Evolutionary conservation across 2,329 filamentous ascomycete genomes (phyloP), one percentile per base, ranked within the genome.

Genomic region (Microascus cirrosus): DNA sequence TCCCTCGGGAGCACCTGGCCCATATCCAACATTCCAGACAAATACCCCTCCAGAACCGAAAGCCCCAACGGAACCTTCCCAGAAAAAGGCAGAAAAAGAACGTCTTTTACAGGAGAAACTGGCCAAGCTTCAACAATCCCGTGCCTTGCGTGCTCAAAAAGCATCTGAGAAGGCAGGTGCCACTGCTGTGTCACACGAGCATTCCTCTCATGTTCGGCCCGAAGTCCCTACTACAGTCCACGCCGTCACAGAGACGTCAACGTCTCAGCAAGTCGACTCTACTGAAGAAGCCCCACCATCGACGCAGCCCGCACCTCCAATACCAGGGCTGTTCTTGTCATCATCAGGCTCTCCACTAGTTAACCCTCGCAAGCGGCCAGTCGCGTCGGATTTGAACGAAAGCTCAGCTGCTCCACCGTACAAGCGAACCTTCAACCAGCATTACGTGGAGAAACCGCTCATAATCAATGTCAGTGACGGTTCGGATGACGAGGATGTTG

Each of bases 401-500:
- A 55, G 15, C 24, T 71, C 75, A 0, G 66, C 71, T 15, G 65
- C 67, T 0, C 64, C 67, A 2, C 65, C 70, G 1, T 66, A 72
- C 18, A 89, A 88, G 63, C 82, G 85, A 54, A 80, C 83, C 3
- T 85, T 86, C 64, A 81, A 80, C 13, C 81, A 85, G 52, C 76
- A 75, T 53, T 75, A 77, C 25, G 74, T 79, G 56, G 77, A 85
- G 25, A 77, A 84, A 55, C 80, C 80, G 2, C 80, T 95, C 56
- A 81, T 96, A 45, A 95, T 96, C 63, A 83, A 95, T 62, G 86
- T 95, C 45, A 95, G 90, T 66, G 92, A 95, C 32, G 81, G 77
- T 25, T 77, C 74, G 7, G 78, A 80, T 42, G 80, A 83, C 55
- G 82, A 83, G 58, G 82, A 85, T 62, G 77, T 84, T 53, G 84